Base-by-base conservation (phyloP, 2,329 filamentous ascomycete species). In the Botrytis galanthina region DNA sequence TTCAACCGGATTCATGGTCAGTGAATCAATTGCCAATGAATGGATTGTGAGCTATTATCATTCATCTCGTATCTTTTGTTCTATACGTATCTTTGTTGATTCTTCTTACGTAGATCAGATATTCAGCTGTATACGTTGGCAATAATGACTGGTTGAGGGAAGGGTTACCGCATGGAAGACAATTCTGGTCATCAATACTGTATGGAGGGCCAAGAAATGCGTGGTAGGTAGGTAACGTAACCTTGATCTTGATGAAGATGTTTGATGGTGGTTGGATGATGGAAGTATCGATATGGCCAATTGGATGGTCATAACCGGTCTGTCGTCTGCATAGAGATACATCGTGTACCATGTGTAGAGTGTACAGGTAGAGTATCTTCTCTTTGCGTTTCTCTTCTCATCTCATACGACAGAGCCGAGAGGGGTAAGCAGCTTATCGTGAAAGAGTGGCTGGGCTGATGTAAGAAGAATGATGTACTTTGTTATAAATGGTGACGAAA, bases 401-500 rank as follows among this genome's bases (percentile, higher is more conserved):
- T n/a, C 42, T 66, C 29, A 26, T 66, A 48, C 42, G 8, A 66
- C 12, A 22, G 35, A 46, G 44, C 44, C 9, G 35, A 66, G 64
- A 67, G 64, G 64, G 64, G 64, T 54, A 54, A 18, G 61, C 39
- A 64, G 62, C 42, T 64, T 64, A 26, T n/a, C 63, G 26, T 51
- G 44, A 37, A 10, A 26, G 44, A 29, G 14, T n/a, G 32, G 44
- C 32, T n/a, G 44, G 22, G 29, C 44, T 51, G 63, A 51, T 48
- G 29, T 48, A 9, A 29, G 32, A n/a, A 39, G 20, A 54, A 68
- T 37, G 35, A 37, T 67, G 64, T 26, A 39, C 5, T 6, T 14
- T 3, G 26, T 7, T 3, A 18, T 14, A 14, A 39, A 51, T 29
- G 44, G 46, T 8, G 26, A 64, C 10, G 62, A n/a, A 39, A 66